These are phyloP conservation scores for Oryza rufipogon DNA, from an alignment of 176 grass and related monocot species.

Conservation along the genomic window DNA sequence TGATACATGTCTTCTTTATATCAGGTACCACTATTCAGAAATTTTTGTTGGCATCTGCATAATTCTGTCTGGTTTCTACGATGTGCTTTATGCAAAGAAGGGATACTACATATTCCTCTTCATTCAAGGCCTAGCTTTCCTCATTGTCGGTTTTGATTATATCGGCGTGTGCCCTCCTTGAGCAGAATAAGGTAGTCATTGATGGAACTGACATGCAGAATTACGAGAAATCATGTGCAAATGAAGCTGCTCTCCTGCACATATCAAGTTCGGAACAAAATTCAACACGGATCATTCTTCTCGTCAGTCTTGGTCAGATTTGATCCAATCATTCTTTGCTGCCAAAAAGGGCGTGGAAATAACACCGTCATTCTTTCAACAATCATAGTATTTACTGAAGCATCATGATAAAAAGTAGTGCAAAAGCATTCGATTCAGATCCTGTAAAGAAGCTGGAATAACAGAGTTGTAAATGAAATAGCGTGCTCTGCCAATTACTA, in stretches of 20 bases:
- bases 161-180: constrained; percentile 61
- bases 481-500: constrained; percentile 4
- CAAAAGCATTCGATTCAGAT: constrained; percentile 23
- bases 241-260: constrained; percentile 30
- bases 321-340: constrained; percentile 38
- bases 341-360: constrained; percentile 27
- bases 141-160: constrained; percentile 74
- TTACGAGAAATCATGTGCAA: background rate
- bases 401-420: constrained; percentile 34
- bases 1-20: constrained; percentile 15
- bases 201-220: background rate
- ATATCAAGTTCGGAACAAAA: constrained; percentile 1
- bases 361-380: constrained; percentile 7
- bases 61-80: constrained; percentile 71
- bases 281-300: background rate
- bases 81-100: constrained; percentile 60
- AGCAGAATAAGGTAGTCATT: constrained; percentile 39
- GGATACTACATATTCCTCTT: constrained; percentile 86
- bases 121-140: constrained; percentile 70
- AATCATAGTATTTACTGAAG: constrained; percentile 31
- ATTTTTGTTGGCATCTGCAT: constrained; percentile 64
- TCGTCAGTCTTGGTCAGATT: constrained; percentile 1
- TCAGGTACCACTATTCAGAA: constrained; percentile 76
- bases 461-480: constrained; percentile 44
- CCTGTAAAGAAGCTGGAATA: constrained; percentile 38